A percentile compares a stretch with the other conserved stretches of the same genome.
Conservation (phyloP, 129 eudicot genomes). For the Centella asiatica region DNA sequence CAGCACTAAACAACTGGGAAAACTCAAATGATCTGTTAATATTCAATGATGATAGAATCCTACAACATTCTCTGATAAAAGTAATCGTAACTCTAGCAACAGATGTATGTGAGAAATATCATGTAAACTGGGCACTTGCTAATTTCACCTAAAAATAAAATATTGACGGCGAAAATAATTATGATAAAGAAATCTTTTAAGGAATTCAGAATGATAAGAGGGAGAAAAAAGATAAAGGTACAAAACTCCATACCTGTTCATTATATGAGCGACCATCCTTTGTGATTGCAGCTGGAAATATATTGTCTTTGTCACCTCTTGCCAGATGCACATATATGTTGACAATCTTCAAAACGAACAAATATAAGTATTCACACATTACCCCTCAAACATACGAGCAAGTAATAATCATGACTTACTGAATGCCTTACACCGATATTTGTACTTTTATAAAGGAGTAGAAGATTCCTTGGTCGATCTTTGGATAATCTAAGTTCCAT, state of each 20-base stretch:
- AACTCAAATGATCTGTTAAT: background rate
- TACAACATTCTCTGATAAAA: background rate
- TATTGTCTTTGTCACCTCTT: conserved; percentile 67
- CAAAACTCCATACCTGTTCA: conserved; percentile 52
- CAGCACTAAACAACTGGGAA: conserved; percentile 79
- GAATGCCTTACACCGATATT: too few relatives aligned
- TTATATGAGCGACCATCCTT: conserved; percentile 95
- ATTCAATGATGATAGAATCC: background rate
- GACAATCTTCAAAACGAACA: conserved; percentile 58
- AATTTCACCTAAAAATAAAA: too few relatives aligned
- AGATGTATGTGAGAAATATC: background rate
- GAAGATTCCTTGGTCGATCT: too few relatives aligned
- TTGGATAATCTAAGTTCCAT: too few relatives aligned
- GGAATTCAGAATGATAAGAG: background rate
- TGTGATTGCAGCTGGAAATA: conserved; percentile 81
- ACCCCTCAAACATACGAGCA: too few relatives aligned
- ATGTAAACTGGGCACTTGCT: background rate
- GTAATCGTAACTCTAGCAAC: background rate
- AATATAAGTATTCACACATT: background rate
- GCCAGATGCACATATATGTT: conserved; percentile 85
- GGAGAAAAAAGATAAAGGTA: background rate
- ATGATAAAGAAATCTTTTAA: background rate
- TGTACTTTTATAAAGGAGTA: too few relatives aligned
- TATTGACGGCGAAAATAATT: background rate
- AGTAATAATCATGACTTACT: too few relatives aligned